Evolutionary conservation across 805 yeast genomes (phyloP).

Genomic region (Nakazawaea wickerhamii): DNA sequence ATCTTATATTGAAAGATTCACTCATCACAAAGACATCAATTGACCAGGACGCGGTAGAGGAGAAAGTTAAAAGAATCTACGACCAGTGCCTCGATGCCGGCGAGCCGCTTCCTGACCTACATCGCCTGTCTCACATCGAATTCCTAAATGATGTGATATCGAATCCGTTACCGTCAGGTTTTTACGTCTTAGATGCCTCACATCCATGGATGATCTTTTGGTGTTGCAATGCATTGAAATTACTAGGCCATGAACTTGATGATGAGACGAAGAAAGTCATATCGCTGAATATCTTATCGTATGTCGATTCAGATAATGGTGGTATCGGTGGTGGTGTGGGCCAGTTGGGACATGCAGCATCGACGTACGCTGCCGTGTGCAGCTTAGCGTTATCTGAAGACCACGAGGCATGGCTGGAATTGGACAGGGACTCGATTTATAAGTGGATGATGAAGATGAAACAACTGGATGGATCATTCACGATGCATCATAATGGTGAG

Average conservation of each 20-base stretch:
- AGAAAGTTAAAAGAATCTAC: slow-evolving; percentile 24
- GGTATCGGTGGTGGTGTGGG: slow-evolving; percentile 86
- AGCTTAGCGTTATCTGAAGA: slow-evolving; percentile 51
- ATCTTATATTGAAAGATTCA: slow-evolving; percentile 17
- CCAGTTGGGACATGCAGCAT: slow-evolving; percentile 80
- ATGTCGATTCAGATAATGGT: slow-evolving; percentile 34
- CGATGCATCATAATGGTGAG: slow-evolving; percentile 77
- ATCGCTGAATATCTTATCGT: slow-evolving; percentile 24
- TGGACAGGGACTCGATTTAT: slow-evolving; percentile 45
- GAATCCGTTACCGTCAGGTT: slow-evolving; percentile 44
- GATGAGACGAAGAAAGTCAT: slow-evolving; percentile 25
- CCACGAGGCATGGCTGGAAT: slow-evolving; percentile 31
- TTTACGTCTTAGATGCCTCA: slow-evolving; percentile 71
- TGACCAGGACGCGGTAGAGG: slow-evolving; percentile 36
- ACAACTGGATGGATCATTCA: slow-evolving; percentile 66
- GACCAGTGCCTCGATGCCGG: slow-evolving; percentile 26
- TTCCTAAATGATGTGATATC: slow-evolving; percentile 38
- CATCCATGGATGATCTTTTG: slow-evolving; percentile 90
- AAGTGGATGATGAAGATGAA: slow-evolving; percentile 65
- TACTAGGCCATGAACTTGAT: slow-evolving; percentile 33
- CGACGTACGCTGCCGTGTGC: slow-evolving; percentile 73
- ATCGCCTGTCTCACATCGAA: slow-evolving; percentile 32
- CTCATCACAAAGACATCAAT: slow-evolving; percentile 30
- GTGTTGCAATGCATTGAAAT: slow-evolving; percentile 52
- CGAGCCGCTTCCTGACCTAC: slow-evolving; percentile 24